Conservation (phyloP, 1,284 basidiomycete species). For the Boletus smithii region DNA sequence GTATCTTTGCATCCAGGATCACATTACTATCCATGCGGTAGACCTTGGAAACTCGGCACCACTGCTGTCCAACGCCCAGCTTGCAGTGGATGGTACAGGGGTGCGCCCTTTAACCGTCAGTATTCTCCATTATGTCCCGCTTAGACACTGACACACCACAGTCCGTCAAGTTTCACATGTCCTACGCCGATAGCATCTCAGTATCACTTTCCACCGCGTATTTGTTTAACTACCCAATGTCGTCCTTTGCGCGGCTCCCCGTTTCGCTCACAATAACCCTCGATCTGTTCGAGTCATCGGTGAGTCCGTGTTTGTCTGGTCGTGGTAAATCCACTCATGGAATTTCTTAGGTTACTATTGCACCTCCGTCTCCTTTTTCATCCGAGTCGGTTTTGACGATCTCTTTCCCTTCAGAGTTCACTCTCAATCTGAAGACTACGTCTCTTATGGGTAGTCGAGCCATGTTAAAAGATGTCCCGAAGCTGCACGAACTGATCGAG, state of each 20-base stretch:
- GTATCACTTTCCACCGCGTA: conserved; percentile 78
- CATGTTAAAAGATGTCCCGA: conserved; percentile 79
- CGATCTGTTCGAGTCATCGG: conserved; percentile 70
- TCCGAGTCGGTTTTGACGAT: conserved; percentile 55
- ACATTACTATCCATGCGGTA: conserved; percentile 72
- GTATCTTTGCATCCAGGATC: conserved; percentile 48
- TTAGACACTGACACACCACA: conserved; percentile 25
- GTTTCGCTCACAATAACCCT: conserved; percentile 75
- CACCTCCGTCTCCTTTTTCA: conserved; percentile 47
- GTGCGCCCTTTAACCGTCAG: conserved; percentile 19
- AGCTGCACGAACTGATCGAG: conserved; percentile 78
- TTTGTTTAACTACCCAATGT: conserved; percentile 77
- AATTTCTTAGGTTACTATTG: conserved; percentile 44
- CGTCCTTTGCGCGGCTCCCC: conserved; percentile 76
- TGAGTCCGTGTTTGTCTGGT: conserved; percentile 35
- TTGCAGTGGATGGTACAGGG: conserved; percentile 31
- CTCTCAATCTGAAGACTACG: conserved; percentile 66
- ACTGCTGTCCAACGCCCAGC: conserved; percentile 54
- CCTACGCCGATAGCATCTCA: conserved; percentile 68
- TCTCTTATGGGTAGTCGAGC: conserved; percentile 81
- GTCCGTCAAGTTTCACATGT: conserved; percentile 54
- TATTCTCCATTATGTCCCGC: background rate
- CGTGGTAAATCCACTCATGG: conserved; percentile 4
- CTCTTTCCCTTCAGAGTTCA: conserved; percentile 61
- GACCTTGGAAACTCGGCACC: conserved; percentile 71